Percentiles rank a stretch among this genome's conserved stretches.
These are phyloP conservation scores for Penicillium longicatenatum DNA, from an alignment of 495 filamentous ascomycete species.

Conservation along the genomic window DNA sequence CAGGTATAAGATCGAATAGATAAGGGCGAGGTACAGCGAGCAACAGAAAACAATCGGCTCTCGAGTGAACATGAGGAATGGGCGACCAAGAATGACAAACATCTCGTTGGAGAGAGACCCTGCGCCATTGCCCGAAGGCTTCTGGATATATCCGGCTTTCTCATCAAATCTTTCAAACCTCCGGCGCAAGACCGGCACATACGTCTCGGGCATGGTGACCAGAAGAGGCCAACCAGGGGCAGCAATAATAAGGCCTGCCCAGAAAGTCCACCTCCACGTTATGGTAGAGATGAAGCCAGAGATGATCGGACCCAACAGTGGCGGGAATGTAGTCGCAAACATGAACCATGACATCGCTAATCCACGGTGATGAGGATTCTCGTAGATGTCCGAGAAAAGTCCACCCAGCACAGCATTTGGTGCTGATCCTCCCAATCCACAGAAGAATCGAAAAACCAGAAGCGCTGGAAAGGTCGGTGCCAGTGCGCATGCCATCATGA, in stretches of 20 bases:
- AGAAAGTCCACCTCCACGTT: conserved; percentile 60
- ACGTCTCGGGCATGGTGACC: conserved; percentile 59
- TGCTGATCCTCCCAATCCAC: conserved; percentile 35
- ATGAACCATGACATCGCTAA: conserved; percentile 46
- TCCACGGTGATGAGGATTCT: conserved; percentile 32
- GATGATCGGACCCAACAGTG: conserved; percentile 31
- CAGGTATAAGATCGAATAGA: conserved; percentile 63
- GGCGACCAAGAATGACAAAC: neutral
- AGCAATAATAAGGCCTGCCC: conserved; percentile 46
- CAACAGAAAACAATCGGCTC: conserved; percentile 51
- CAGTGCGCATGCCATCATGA: conserved; percentile 44
- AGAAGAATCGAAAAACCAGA: conserved; percentile 45
- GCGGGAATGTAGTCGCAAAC: conserved; percentile 48
- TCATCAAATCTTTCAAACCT: conserved; percentile 39
- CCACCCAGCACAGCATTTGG: conserved; percentile 44
- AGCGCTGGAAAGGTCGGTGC: conserved; percentile 36
- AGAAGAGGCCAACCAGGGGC: conserved; percentile 40
- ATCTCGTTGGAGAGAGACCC: neutral
- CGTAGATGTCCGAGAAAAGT: conserved; percentile 41
- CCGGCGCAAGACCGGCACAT: conserved; percentile 59
- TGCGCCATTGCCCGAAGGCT: conserved; percentile 41
- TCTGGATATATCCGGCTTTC: neutral
- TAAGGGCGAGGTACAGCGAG: conserved; percentile 56
- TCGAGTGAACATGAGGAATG: conserved; percentile 24
- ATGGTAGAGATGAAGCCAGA: conserved; percentile 35